These are phyloP conservation scores for Echinosophora koreensis DNA, from an alignment of 306 rosid genomes.

Conservation along the genomic window DNA sequence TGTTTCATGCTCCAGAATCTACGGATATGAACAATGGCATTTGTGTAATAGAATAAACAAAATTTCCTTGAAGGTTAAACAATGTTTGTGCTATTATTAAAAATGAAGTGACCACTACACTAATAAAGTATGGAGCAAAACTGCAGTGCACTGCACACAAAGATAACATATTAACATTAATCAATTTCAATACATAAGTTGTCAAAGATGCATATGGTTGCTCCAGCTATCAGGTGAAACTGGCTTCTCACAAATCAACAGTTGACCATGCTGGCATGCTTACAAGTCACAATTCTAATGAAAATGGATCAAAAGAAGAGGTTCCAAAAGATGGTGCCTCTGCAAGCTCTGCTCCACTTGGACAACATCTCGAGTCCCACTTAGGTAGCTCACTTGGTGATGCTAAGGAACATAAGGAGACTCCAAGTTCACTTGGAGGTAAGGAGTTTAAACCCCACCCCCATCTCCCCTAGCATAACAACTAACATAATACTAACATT, in stretches of 20 bases:
- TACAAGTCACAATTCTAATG: constrained; percentile 18
- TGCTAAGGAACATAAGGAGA: too few species aligned
- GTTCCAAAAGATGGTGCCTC: background rate
- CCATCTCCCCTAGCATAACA: too few species aligned
- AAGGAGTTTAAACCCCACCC: too few species aligned
- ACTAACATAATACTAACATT: too few species aligned
- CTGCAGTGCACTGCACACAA: background rate
- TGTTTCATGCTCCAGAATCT: background rate
- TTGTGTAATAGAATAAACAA: constrained; percentile 14
- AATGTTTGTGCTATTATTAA: constrained; percentile 16
- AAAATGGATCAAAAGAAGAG: constrained; percentile 23
- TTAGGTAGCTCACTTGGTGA: too few species aligned
- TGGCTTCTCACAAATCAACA: constrained; percentile 36
- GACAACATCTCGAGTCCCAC: constrained; percentile 15
- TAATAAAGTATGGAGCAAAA: constrained; percentile 17
- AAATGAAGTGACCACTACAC: constrained; percentile 5
- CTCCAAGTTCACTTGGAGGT: too few species aligned
- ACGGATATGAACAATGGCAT: background rate
- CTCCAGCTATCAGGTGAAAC: constrained; percentile 32
- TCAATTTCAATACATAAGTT: constrained; percentile 34
- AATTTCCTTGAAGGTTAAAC: background rate
- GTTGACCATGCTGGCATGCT: background rate
- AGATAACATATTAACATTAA: background rate
- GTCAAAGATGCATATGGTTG: constrained; percentile 30
- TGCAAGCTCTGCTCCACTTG: background rate